Base-by-base conservation (phyloP, 805 yeast species). In the Saccharomyces kudriavzevii region DNA sequence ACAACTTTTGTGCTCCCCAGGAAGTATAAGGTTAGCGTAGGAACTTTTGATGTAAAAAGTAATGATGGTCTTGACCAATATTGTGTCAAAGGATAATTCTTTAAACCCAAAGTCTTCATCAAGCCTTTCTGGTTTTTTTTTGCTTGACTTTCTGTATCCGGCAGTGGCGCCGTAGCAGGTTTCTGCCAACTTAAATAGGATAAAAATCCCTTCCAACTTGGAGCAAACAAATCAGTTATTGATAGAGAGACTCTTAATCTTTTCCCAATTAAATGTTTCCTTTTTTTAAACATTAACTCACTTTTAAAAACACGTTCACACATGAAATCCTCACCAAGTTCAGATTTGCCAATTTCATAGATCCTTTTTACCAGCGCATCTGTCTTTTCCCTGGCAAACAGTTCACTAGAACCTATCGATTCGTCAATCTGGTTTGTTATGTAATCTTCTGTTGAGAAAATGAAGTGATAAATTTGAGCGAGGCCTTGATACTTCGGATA, bases 241-340 rank as follows among this genome's bases (percentile, higher is more conserved):
- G 85, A 81, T 25, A 92, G 75, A 22, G 80, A 77, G 26, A 81
- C 81, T 49, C 80, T 75, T 27, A 91, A 73, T 43, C 78, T 76
- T 57, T 84, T 80, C 35, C 79, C 75, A 31, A 83, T 69, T 4
- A 77, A 68, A 62, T 94, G 96, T 43, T 77, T 79, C 54, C 77
- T 77, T 59, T 89, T 82, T 1, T 89, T 81, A 63, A 90, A 92
- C 98, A 94, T 94, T 43, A 86, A 77, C 28, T 82, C 83, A 9
- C 86, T 78, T 54, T 85, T 79, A 67, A 89, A 89, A 8, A 76
- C 77, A 51, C 83, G 80, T 51, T 83, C 85, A 27, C 79, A 60
- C 68, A 76, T 74, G 47, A 75, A 77, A 28, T 81, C 85, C 29
- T 80, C 79, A 6, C 89, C 89, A 47, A 90, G 72, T n/a, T 80